Base-by-base conservation (phyloP, 1,284 basidiomycete genomes). In the Apiotrichum laibachii region DNA sequence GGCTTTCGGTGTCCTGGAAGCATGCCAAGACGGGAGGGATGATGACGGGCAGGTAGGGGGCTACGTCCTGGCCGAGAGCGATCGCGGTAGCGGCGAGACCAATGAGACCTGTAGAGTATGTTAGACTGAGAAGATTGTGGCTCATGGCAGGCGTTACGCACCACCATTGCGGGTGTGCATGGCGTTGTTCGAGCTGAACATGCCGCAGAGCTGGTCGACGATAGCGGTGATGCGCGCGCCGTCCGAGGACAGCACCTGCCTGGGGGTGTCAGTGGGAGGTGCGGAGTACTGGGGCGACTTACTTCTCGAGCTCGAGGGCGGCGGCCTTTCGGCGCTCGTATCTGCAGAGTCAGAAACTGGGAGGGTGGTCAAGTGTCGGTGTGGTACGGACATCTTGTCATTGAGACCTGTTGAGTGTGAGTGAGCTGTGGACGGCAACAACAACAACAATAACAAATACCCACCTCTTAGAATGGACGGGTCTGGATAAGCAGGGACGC, bases 71-170 rank as follows among this genome's bases (percentile, higher is more conserved):
- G 4, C 93, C 92, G 1, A 99, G 82, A 5, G 96, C 95, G 72
- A 99, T 98, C 22, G 92, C 92, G 21, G 92, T 92, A 33, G 92
- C 95, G 1, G 96, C 96, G 0, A 99, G 85, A 16, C 96, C 96
- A 71, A 99, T 98, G 55, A 98, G 83, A 18, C 75, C 73, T 75
- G 52, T 15, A 7, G 16, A n/a, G 51, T 50, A 19, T 53, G 55
- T 21, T 1, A 7, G 8, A 10, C 7, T 31, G 26, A 39, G 35
- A 2, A 42, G 16, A 39, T 2, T 7, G 40, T 5, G 19, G 34
- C 21, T 2, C 8, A 26, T 5, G 19, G 34, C 21, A n/a, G 12
- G 31, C 11, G 12, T 3, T 33, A 47, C 72, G 43, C 44, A 40
- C 94, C 95, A 43, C 96, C 96, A 73, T 96, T 97, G 53, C 94